Evolutionary conservation across 202 grass and related monocot genomes (phyloP), one percentile per base, ranked within the genome.

Genomic region (Panicum hallii): DNA sequence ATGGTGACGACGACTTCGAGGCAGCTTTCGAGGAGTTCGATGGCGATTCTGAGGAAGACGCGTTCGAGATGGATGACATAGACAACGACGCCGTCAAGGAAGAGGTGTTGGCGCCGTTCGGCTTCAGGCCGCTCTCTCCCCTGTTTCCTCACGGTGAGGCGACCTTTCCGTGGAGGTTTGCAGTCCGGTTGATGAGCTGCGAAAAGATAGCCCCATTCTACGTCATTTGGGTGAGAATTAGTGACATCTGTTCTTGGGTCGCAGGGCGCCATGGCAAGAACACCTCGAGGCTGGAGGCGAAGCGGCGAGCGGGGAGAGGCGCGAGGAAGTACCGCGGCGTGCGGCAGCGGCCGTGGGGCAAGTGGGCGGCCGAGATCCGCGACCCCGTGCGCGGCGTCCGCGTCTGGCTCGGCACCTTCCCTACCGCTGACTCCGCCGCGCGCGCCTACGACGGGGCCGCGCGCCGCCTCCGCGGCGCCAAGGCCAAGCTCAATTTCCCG

Each of bases 361-460:
- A 58, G 55, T 58, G 55, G 55, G 55, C 55, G 55, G n/a, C 20
- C 7, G 55, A 58, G 55, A 58, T 58, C 55, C 55, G 55, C 55
- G 55, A 58, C 55, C 55, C 55, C 0, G 55, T 58, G 55, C 55
- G 84, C 36, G 88, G 91, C 15, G 65, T 88, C 32, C 84, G 88
- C 41, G 73, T 93, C 57, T 93, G 85, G 91, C 84, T 93, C 6
- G 91, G 88, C 46, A 93, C 88, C 64, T 90, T 90, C 85, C 70
- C 85, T 45, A 88, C 85, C 36, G 82, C 85, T 0, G 68, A 88
- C 78, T 68, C 85, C 10, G 88, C 88, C 16, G 88, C 88, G 12
- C 81, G 78, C 66, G 85, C 88, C 14, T 93, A 93, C 36, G 91
- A 90, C 60, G 56, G 46, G 0, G 88, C 88, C 16, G 88, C 88